Percentiles rank a stretch among this genome's conserved stretches.
phyloP scores from a whole-genome alignment of 257 asterid genomes.

The Nicotiana undulata region DNA sequence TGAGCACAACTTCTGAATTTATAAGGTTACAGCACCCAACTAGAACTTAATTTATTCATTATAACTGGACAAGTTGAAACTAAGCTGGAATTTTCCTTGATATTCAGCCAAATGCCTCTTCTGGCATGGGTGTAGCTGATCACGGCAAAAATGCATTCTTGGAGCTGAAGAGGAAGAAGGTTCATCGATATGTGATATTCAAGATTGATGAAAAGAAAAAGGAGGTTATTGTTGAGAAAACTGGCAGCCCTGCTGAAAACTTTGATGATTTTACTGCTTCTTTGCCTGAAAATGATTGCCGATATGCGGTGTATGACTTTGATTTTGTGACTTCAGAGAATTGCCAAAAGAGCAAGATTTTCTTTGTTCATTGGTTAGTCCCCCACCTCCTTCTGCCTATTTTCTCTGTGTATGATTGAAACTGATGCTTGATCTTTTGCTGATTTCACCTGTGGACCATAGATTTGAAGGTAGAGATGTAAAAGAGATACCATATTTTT shows the following conservation, averaged over 20 bases:
- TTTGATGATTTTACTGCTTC: conserved; percentile 49
- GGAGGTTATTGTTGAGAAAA: conserved; percentile 58
- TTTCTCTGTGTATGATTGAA: conserved; percentile 10
- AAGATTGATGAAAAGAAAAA: conserved; percentile 62
- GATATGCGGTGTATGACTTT: conserved; percentile 59
- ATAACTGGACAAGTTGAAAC: neutral
- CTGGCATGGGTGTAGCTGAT: conserved; percentile 56
- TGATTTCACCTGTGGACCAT: neutral
- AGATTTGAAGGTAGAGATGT: neutral
- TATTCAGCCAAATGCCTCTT: conserved; percentile 47
- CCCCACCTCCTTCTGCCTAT: neutral
- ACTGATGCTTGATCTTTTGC: neutral
- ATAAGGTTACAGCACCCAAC: neutral
- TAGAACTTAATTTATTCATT: neutral
- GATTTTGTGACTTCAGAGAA: conserved; percentile 66
- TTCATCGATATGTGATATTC: conserved; percentile 47
- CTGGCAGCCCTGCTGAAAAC: conserved; percentile 47
- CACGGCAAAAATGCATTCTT: conserved; percentile 43
- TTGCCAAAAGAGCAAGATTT: conserved; percentile 71
- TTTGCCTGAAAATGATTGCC: conserved; percentile 53
- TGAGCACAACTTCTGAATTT: neutral
- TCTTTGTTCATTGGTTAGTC: conserved; percentile 67
- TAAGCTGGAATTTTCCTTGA: neutral
- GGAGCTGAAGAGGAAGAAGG: conserved; percentile 59
- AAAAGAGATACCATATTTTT: neutral